These are phyloP conservation scores for Phlebopus sp. DNA, from an alignment of 1,284 basidiomycete genomes.

Conservation along the genomic window DNA sequence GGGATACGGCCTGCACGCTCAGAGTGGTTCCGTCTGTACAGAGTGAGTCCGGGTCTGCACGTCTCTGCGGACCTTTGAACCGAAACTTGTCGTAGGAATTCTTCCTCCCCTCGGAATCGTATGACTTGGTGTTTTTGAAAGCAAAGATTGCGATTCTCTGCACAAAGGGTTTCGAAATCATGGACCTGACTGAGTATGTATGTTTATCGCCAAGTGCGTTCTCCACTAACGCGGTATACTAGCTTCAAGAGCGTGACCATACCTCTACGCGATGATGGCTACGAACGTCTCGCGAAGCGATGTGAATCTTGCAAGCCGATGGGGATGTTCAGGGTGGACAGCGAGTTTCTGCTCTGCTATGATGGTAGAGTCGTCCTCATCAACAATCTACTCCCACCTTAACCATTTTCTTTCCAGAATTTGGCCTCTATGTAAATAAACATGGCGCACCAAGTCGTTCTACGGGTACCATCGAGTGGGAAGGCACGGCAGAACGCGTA, in stretches of 20 bases:
- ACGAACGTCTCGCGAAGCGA: slow-evolving; percentile 72
- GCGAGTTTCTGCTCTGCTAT: slow-evolving; percentile 92
- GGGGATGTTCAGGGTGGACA: slow-evolving; percentile 90
- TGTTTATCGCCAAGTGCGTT: background rate
- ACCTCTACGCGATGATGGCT: slow-evolving; percentile 72
- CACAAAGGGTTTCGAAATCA: slow-evolving; percentile 94
- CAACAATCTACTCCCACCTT: slow-evolving; percentile 5
- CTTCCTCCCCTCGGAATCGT: slow-evolving; percentile 87
- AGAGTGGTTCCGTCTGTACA: slow-evolving; percentile 91
- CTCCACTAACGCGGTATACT: slow-evolving; percentile 8
- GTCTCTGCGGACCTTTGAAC: slow-evolving; percentile 11
- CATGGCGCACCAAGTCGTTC: slow-evolving; percentile 81
- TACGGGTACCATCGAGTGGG: slow-evolving; percentile 87
- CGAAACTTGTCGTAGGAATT: slow-evolving; percentile 60
- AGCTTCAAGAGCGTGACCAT: slow-evolving; percentile 90
- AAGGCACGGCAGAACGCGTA: slow-evolving; percentile 85
- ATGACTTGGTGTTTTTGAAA: slow-evolving; percentile 87
- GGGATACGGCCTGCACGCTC: slow-evolving; percentile 74
- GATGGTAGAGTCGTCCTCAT: slow-evolving; percentile 57
- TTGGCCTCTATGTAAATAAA: slow-evolving; percentile 87
- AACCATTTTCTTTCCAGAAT: slow-evolving; percentile 54
- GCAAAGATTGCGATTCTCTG: slow-evolving; percentile 90
- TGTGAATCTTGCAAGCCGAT: slow-evolving; percentile 83
- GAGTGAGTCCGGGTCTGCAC: slow-evolving; percentile 41
- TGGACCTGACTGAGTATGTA: slow-evolving; percentile 86